Evolutionary conservation across 768 basidiomycete genomes (phyloP).

Genomic region (Artomyces pyxidatus): DNA sequence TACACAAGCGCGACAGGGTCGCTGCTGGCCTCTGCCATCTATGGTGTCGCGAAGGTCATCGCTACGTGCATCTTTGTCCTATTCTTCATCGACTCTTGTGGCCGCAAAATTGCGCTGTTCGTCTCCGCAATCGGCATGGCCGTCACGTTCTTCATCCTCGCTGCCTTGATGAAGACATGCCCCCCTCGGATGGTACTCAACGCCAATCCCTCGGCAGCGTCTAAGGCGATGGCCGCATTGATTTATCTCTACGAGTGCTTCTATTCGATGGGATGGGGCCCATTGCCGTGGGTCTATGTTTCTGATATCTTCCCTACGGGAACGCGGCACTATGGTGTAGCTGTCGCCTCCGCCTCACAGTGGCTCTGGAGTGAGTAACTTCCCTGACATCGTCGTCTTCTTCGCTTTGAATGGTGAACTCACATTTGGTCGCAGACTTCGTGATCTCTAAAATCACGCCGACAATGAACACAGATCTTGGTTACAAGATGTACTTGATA

Average conservation of each 20-base stretch:
- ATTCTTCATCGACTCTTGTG: conserved; percentile 58
- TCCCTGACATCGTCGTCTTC: neutral
- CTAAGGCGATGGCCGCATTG: conserved; percentile 79
- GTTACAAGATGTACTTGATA: conserved; percentile 72
- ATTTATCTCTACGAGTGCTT: conserved; percentile 83
- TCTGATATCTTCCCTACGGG: conserved; percentile 84
- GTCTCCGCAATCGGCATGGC: conserved; percentile 78
- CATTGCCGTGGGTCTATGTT: conserved; percentile 49
- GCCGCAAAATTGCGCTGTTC: conserved; percentile 62
- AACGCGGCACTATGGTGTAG: conserved; percentile 73
- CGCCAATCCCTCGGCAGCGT: conserved; percentile 35
- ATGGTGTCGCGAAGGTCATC: conserved; percentile 59
- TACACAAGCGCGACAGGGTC: conserved; percentile 50
- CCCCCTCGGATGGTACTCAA: conserved; percentile 37
- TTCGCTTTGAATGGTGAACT: neutral
- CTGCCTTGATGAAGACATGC: conserved; percentile 77
- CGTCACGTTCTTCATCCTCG: conserved; percentile 71
- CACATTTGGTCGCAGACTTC: conserved; percentile 58
- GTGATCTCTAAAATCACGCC: conserved; percentile 70
- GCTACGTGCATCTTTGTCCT: conserved; percentile 61
- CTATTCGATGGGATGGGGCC: conserved; percentile 84
- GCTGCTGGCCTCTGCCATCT: conserved; percentile 66
- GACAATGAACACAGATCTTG: conserved; percentile 47
- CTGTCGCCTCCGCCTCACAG: conserved; percentile 67
- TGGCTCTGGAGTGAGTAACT: conserved; percentile 67